phyloP scores from a whole-genome alignment of 2,329 filamentous ascomycete species.

The Thielaviopsis musarum region DNA sequence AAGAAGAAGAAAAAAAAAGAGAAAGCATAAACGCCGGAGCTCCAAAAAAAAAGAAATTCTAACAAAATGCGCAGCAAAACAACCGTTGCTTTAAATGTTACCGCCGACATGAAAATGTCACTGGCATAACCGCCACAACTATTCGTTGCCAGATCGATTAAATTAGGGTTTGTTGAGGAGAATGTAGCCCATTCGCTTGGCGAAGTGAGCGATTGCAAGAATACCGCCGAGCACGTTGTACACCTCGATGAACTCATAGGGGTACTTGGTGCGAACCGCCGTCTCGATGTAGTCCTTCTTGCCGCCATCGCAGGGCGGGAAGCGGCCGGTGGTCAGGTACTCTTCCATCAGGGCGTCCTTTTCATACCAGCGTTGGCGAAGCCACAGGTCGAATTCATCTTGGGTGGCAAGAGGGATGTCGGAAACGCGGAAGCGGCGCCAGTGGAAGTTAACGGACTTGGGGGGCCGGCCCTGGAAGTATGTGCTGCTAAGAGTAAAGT shows the following conservation, averaged over 20 bases:
- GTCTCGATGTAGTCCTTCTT: conserved; percentile 12
- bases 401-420: conserved; percentile 66
- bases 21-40: background rate
- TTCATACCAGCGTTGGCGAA: conserved; percentile 74
- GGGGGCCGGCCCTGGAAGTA: conserved; percentile 80
- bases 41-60: background rate
- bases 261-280: conserved; percentile 8
- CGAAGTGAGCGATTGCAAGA: conserved; percentile 5
- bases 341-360: conserved; percentile 82
- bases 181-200: conserved; percentile 1
- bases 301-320: conserved; percentile 34
- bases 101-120: background rate
- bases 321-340: conserved; percentile 60
- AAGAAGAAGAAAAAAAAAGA: background rate
- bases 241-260: conserved; percentile 11
- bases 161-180: background rate
- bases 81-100: background rate
- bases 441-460: conserved; percentile 93
- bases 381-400: conserved; percentile 67
- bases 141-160: background rate
- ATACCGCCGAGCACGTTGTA: conserved; percentile 10
- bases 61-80: background rate
- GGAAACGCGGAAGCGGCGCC: conserved; percentile 66
- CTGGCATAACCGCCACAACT: background rate
- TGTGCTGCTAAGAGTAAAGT: conserved; percentile 72